These are phyloP conservation scores for Backusella morwellensis DNA, from an alignment of 192 early-diverging fungal species.

Conservation along the genomic window DNA sequence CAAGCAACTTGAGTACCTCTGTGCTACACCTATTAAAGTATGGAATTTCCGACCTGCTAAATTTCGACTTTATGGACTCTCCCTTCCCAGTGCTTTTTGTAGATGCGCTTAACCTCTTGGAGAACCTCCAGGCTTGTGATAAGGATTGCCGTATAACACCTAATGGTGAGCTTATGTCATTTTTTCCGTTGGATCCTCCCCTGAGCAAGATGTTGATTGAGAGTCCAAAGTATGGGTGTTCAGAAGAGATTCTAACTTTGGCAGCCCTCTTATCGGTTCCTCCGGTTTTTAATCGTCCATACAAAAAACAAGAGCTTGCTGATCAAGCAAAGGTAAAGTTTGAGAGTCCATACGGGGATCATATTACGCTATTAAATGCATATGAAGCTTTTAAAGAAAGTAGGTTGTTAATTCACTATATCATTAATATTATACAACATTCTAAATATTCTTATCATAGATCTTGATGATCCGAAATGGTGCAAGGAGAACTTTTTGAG, in stretches of 20 bases:
- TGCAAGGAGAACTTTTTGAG: constrained; percentile 94
- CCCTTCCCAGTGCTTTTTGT: constrained; percentile 97
- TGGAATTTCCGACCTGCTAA: constrained; percentile 93
- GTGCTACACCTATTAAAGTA: constrained; percentile 98
- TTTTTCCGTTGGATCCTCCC: constrained; percentile 97
- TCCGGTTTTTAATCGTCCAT: constrained; percentile 85
- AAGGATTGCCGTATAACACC: constrained; percentile 91
- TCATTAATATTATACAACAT: background rate
- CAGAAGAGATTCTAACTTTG: constrained; percentile 93
- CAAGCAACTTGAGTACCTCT: constrained; percentile 90
- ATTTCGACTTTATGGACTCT: constrained; percentile 99
- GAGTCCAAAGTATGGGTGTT: constrained; percentile 82
- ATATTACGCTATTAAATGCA: constrained; percentile 92
- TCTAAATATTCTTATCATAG: constrained; percentile 4
- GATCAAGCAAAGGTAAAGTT: constrained; percentile 91
- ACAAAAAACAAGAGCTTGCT: constrained; percentile 81
- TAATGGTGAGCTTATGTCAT: constrained; percentile 83
- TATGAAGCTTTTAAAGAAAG: constrained; percentile 86
- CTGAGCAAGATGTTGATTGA: constrained; percentile 89
- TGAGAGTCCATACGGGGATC: constrained; percentile 93
- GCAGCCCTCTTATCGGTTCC: constrained; percentile 93
- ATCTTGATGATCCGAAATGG: constrained; percentile 77
- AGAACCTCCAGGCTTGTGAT: constrained; percentile 91
- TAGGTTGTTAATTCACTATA: constrained; percentile 26
- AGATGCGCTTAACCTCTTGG: constrained; percentile 92